phyloP scores from a whole-genome alignment of 2,329 filamentous ascomycete species.

The Alternaria postmessia region DNA sequence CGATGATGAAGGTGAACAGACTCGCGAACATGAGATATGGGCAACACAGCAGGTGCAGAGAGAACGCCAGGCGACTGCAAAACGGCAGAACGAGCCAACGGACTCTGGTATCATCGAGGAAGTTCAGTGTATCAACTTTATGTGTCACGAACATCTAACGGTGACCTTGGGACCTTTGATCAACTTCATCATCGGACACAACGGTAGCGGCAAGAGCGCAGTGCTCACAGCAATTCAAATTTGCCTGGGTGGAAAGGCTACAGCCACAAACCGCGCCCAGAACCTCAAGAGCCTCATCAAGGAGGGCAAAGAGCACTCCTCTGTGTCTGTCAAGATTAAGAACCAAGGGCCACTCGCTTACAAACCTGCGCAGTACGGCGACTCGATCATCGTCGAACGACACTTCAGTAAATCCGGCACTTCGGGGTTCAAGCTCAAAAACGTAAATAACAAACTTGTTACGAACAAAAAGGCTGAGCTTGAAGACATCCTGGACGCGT shows the following conservation, averaged over 20 bases:
- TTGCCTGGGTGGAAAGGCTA: conserved; percentile 93
- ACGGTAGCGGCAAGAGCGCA: conserved; percentile 97
- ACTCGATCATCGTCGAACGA: conserved; percentile 88
- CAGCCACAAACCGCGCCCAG: conserved; percentile 88
- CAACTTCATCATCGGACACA: conserved; percentile 98
- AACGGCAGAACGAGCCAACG: conserved; percentile 69
- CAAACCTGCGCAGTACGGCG: conserved; percentile 80
- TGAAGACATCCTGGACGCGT: conserved; percentile 93
- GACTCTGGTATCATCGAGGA: conserved; percentile 88
- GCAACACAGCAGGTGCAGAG: conserved; percentile 43
- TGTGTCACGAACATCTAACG: conserved; percentile 87
- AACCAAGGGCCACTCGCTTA: conserved; percentile 88
- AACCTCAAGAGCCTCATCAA: conserved; percentile 92
- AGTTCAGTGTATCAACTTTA: conserved; percentile 90
- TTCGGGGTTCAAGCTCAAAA: conserved; percentile 89
- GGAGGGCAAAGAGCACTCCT: conserved; percentile 75
- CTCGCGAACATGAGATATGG: conserved; percentile 32
- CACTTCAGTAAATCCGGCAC: conserved; percentile 78
- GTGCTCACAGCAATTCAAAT: conserved; percentile 91
- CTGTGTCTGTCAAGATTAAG: conserved; percentile 85
- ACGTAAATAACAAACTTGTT: conserved; percentile 71
- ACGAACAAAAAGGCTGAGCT: conserved; percentile 87
- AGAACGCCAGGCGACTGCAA: conserved; percentile 30
- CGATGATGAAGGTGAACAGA: conserved; percentile 27
- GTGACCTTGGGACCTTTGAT: conserved; percentile 91